Conservation (phyloP, 2,329 filamentous ascomycete species). For the Xylaria hypoxylon region DNA sequence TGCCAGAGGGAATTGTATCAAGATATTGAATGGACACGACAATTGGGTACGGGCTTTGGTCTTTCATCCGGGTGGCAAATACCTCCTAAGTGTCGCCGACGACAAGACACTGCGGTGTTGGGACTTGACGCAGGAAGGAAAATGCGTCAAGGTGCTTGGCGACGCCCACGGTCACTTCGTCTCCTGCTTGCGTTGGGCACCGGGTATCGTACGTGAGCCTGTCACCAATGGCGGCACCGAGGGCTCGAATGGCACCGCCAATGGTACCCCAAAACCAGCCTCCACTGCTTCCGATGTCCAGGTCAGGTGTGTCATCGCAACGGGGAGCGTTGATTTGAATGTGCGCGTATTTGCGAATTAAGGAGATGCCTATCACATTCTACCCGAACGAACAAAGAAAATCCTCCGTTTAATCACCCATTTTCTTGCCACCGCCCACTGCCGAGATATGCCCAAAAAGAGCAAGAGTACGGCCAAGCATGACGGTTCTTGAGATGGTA, state of each 20-base stretch:
- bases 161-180: constrained; percentile 88
- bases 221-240: constrained; percentile 54
- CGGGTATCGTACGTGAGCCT: constrained; percentile 74
- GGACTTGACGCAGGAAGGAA: constrained; percentile 91
- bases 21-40: constrained; percentile 87
- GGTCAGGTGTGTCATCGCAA: constrained; percentile 87
- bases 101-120: constrained; percentile 95
- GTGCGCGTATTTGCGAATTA: constrained; percentile 80
- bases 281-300: constrained; percentile 65
- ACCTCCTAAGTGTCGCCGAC: constrained; percentile 85
- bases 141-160: constrained; percentile 83
- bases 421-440: background rate
- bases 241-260: constrained; percentile 58
- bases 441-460: constrained; percentile 1
- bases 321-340: constrained; percentile 84
- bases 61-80: constrained; percentile 93
- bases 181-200: constrained; percentile 88
- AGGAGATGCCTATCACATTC: constrained; percentile 23
- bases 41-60: constrained; percentile 91
- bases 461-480: background rate
- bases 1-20: constrained; percentile 83
- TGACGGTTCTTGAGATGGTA: background rate
- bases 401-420: background rate
- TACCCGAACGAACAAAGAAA: background rate
- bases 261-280: constrained; percentile 58